These are phyloP conservation scores for Phytophthora podocarpi DNA, from an alignment of 352 stramenopile genomes.

Conservation along the genomic window DNA sequence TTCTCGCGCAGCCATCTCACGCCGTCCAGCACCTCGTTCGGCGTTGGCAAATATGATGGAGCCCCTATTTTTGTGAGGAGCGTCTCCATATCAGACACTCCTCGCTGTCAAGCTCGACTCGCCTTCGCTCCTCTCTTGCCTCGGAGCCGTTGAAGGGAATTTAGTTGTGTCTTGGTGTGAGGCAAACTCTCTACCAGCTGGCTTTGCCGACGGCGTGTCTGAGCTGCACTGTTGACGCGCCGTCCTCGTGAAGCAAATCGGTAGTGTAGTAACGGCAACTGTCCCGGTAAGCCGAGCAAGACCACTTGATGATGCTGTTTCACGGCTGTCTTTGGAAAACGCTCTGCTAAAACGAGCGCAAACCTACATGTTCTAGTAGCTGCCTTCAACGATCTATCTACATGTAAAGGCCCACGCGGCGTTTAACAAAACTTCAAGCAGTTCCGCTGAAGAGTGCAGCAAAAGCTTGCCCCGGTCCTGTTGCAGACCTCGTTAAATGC, in stretches of 20 bases:
- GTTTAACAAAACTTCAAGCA: neutral
- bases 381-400: neutral
- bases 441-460: too few relatives aligned
- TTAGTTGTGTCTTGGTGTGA: slow-evolving; percentile 18
- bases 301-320: neutral
- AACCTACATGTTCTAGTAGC: neutral
- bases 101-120: neutral
- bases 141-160: slow-evolving; percentile 35
- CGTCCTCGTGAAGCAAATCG: slow-evolving; percentile 32
- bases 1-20: slow-evolving; percentile 75
- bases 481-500: too few relatives aligned
- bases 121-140: neutral
- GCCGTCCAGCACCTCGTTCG: slow-evolving; percentile 62
- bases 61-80: slow-evolving; percentile 51
- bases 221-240: slow-evolving; percentile 45
- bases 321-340: neutral
- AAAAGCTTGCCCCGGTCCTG: too few relatives aligned
- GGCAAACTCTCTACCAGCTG: slow-evolving; percentile 15
- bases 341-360: slow-evolving; percentile 8
- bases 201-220: neutral
- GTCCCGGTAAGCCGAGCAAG: slow-evolving; percentile 5
- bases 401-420: neutral
- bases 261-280: slow-evolving; percentile 31
- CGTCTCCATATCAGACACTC: slow-evolving; percentile 29
- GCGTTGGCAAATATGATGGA: slow-evolving; percentile 68